These are phyloP conservation scores for Zostera marina DNA, from an alignment of 116 monocot species.

Conservation along the genomic window DNA sequence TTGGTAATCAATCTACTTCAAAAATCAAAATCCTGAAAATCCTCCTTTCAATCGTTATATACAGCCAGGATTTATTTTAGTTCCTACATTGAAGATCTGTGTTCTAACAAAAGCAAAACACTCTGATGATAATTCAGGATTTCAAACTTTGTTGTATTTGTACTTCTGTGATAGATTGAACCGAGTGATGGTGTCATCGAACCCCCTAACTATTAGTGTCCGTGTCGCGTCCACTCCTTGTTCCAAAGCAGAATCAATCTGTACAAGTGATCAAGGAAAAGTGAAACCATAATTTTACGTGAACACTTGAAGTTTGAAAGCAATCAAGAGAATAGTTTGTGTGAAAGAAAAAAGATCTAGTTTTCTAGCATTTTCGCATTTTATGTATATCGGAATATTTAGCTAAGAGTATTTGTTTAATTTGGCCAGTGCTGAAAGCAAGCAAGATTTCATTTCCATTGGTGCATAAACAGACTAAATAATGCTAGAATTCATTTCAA, in stretches of 20 bases:
- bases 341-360: no score
- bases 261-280: neutral
- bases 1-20: no score
- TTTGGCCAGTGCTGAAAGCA: no score
- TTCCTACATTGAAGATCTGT: no score
- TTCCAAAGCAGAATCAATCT: constrained; percentile 10
- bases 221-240: constrained; percentile 5
- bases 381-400: neutral
- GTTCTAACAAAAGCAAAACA: no score
- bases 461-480: neutral
- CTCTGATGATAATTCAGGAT: neutral
- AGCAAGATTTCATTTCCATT: no score
- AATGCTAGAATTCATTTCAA: neutral
- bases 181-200: constrained; percentile 2
- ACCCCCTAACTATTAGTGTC: constrained; percentile 4
- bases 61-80: no score
- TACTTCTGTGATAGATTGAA: constrained; percentile 8
- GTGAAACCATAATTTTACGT: no score
- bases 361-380: neutral
- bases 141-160: constrained; percentile 5
- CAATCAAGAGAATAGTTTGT: neutral
- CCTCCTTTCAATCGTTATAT: no score
- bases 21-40: no score
- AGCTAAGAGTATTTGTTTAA: no score
- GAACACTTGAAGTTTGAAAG: neutral